Evolutionary conservation across 2,329 filamentous ascomycete genomes (phyloP).

Genomic region (Dryadomyces sulphureus): DNA sequence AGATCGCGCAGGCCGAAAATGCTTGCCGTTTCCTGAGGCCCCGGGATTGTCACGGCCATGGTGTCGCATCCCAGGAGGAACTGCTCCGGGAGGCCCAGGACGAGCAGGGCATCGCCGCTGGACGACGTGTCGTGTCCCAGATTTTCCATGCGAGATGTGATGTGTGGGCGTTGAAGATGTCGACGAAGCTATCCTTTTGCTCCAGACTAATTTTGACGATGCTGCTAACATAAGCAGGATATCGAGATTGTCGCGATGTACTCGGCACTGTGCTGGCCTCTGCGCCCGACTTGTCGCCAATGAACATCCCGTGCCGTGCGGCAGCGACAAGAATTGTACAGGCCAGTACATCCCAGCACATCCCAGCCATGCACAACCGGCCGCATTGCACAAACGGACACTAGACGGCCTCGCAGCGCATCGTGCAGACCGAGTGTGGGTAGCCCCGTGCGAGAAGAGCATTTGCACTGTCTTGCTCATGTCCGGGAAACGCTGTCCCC

Average conservation of each 20-base stretch:
- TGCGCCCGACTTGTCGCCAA: no score
- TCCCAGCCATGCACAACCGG: no score
- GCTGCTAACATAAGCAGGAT: background rate
- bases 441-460: background rate
- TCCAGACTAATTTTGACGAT: background rate
- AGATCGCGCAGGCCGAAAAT: slow-evolving; percentile 41
- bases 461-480: background rate
- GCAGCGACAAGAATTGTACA: no score
- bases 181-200: no score
- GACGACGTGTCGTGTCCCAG: slow-evolving; percentile 9
- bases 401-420: no score
- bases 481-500: no score
- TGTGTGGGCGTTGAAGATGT: background rate
- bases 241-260: no score
- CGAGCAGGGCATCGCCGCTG: slow-evolving; percentile 36
- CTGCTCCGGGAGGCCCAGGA: slow-evolving; percentile 33
- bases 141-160: background rate
- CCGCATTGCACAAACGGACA: no score
- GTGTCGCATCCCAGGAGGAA: slow-evolving; percentile 40
- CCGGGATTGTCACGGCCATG: slow-evolving; percentile 27
- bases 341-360: no score
- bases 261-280: no score
- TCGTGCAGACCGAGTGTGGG: no score
- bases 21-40: slow-evolving; percentile 12
- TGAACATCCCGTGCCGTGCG: no score